Base-by-base conservation (phyloP, 805 yeast genomes). In the Metschnikowia cubensis region DNA sequence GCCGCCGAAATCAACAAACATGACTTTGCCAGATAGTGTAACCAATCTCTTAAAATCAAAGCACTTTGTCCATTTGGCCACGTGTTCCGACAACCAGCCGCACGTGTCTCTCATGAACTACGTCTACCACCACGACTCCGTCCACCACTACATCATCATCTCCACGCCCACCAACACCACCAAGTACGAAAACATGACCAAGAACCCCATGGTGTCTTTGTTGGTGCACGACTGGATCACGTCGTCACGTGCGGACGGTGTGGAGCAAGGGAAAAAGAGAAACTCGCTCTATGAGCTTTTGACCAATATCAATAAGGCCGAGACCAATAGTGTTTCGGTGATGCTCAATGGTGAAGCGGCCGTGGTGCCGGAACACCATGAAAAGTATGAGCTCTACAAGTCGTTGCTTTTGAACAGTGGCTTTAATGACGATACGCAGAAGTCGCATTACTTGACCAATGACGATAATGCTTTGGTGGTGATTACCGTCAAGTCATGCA, bases 81-180 rank as follows among this genome's bases (percentile, higher is more conserved):
- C 98, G 1, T 80, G 89, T 51, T 71, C 74, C 46, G 77, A 87
- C 40, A 76, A 85, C 58, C 67, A 81, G 41, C 98, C 98, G 5
- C 94, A 91, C 53, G 96, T 90, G 3, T 81, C 94, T 17, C 75
- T 92, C 55, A 92, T 92, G 98, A 92, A 89, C 68, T 92, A 88
- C 67, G 83, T 91, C 3, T 88, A 83, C 63, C 73, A 71, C 49
- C 67, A 68, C 42, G 68, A 66, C 21, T 68, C 65, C 11, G 74
- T 73, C 36, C 64, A 61, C 20, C 76, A 81, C 31, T 77, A 75
- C 56, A 80, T 90, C 44, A 80, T 92, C 15, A 73, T 91, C 50
- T 82, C 96, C 2, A 83, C 96, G 1, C 83, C 84, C 1, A 79
- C 77, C 50, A 69, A 77, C 48, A 89, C 97, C 8, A 81, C 82